Evolutionary conservation across 2,329 filamentous ascomycete genomes (phyloP).

Genomic region (Aschersonia sp.): DNA sequence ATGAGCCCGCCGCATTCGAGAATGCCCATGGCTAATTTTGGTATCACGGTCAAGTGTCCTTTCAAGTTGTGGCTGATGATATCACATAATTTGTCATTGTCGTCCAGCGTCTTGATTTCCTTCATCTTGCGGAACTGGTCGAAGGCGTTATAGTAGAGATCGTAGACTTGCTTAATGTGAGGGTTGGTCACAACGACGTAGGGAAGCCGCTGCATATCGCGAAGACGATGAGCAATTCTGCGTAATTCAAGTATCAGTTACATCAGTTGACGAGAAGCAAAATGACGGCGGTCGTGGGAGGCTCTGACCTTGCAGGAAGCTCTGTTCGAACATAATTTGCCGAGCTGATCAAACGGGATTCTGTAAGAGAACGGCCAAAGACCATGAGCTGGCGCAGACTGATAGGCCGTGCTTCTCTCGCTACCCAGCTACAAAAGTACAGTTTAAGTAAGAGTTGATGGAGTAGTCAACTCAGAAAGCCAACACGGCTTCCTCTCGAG

Average conservation of each 20-base stretch:
- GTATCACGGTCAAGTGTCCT: conserved; percentile 86
- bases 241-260: not conserved
- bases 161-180: conserved; percentile 89
- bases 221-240: conserved; percentile 82
- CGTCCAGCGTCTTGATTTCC: conserved; percentile 72
- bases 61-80: conserved; percentile 66
- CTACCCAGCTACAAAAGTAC: conserved; percentile 63
- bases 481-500: not conserved
- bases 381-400: conserved; percentile 93
- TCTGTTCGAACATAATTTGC: conserved; percentile 97
- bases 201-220: conserved; percentile 92
- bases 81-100: conserved; percentile 80
- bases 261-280: not conserved
- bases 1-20: conserved; percentile 79
- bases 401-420: conserved; percentile 85
- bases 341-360: conserved; percentile 77
- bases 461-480: too few relatives aligned
- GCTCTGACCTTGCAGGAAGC: conserved; percentile 29
- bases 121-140: conserved; percentile 74
- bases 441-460: not conserved
- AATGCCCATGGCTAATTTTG: conserved; percentile 86
- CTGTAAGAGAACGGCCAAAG: conserved; percentile 86
- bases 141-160: conserved; percentile 94
- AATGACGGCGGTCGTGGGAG: not conserved
- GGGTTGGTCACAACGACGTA: conserved; percentile 94